These are phyloP conservation scores for Sinapis alba DNA, from an alignment of 441 rosid genomes.

Conservation along the genomic window DNA sequence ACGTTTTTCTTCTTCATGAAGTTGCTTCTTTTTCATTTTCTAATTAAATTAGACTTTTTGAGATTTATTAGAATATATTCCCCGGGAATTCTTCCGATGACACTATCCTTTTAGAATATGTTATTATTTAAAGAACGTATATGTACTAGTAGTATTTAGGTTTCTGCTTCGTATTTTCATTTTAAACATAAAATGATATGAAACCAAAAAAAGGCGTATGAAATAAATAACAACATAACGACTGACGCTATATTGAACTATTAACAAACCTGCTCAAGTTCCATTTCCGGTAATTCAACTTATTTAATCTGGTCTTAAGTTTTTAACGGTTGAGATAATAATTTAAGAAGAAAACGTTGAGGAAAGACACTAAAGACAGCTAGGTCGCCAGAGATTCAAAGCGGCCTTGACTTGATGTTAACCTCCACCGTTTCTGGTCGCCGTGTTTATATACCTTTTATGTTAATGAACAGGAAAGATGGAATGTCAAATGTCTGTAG, in stretches of 20 bases:
- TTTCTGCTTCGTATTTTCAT: background rate
- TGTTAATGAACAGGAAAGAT: background rate
- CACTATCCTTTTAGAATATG: background rate
- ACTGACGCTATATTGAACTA: background rate
- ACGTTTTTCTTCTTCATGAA: constrained; percentile 12
- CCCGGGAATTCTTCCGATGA: constrained; percentile 5
- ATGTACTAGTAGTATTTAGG: background rate
- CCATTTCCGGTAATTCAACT: background rate
- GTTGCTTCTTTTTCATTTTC: background rate
- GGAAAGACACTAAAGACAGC: no score
- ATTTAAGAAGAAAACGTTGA: background rate
- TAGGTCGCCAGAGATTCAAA: no score
- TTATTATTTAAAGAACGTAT: background rate
- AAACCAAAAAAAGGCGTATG: background rate
- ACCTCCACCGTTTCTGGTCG: constrained; percentile 10
- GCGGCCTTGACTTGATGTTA: constrained; percentile 17
- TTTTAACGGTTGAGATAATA: background rate
- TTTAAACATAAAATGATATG: background rate
- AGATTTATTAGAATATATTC: constrained; percentile 29
- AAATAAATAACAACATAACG: background rate
- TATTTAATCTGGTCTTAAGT: background rate
- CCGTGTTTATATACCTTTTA: background rate
- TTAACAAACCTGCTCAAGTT: background rate
- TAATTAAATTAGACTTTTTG: background rate
- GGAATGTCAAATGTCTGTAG: background rate